A percentile compares a stretch with the other conserved stretches of the same genome.
phyloP scores from a whole-genome alignment of 1,284 basidiomycete genomes.

The Macrocystidia cucumis region DNA sequence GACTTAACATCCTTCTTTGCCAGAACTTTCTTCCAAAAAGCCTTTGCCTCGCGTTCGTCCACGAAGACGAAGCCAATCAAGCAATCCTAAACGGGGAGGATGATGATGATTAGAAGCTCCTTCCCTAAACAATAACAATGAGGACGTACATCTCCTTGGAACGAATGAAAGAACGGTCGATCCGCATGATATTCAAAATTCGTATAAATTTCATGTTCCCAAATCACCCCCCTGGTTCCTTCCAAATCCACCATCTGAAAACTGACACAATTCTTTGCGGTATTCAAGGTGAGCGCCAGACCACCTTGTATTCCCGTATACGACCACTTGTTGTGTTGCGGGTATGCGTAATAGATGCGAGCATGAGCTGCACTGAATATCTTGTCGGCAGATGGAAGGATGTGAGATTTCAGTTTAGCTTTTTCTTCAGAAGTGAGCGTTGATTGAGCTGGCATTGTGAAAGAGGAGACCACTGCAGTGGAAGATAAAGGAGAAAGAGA shows the following conservation, averaged over 20 bases:
- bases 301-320: constrained; percentile 85
- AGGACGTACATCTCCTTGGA: constrained; percentile 80
- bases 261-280: constrained; percentile 46
- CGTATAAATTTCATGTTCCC: constrained; percentile 92
- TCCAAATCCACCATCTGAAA: constrained; percentile 78
- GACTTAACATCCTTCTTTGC: constrained; percentile 55
- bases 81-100: constrained; percentile 48
- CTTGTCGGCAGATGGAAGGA: constrained; percentile 55
- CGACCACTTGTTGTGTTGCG: constrained; percentile 70
- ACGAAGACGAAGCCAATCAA: constrained; percentile 91
- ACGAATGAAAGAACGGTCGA: constrained; percentile 90
- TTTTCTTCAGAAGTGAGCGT: constrained; percentile 72
- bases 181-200: constrained; percentile 84
- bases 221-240: constrained; percentile 83
- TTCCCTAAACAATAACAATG: neutral
- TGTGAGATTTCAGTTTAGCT: constrained; percentile 60
- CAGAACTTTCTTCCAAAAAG: constrained; percentile 86
- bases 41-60: constrained; percentile 81
- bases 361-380: constrained; percentile 75
- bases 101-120: neutral
- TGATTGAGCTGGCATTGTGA: constrained; percentile 62
- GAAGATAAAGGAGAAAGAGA: too few relatives aligned
- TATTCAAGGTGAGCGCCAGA: constrained; percentile 66
- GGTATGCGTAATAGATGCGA: constrained; percentile 83
- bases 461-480: constrained; percentile 12